phyloP scores from a whole-genome alignment of 371 early-diverging fungal genomes.

The Batkoa obscura region DNA sequence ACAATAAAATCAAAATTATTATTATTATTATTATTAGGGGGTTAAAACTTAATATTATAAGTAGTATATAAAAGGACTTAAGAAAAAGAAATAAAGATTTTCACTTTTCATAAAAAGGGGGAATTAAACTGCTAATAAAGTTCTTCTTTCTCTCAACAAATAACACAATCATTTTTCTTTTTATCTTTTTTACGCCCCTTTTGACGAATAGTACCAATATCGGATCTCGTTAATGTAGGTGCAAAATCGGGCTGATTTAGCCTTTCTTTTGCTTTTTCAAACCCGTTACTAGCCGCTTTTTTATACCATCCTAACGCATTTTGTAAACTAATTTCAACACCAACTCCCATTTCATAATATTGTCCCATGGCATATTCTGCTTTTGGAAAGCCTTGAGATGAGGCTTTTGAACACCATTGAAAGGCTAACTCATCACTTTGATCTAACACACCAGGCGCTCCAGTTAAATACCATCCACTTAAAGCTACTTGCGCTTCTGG shows the following conservation, averaged over 20 bases:
- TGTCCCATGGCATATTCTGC: constrained; percentile 92
- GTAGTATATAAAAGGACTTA: too few species aligned
- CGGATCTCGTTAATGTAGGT: not conserved
- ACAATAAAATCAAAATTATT: too few species aligned
- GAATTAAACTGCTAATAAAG: too few species aligned
- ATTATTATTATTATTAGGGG: too few species aligned
- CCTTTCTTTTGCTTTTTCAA: constrained; percentile 28
- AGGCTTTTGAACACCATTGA: constrained; percentile 70
- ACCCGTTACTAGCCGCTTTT: constrained; percentile 29
- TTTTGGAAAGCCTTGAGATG: constrained; percentile 56
- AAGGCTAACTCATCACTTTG: constrained; percentile 78
- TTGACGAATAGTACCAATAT: not conserved
- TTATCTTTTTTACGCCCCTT: too few species aligned
- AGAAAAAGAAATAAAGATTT: too few species aligned
- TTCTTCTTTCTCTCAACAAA: too few species aligned
- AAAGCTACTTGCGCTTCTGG: constrained; percentile 84
- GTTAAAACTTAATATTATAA: too few species aligned
- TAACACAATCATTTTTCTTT: too few species aligned
- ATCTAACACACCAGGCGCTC: constrained; percentile 42
- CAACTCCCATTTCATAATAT: constrained; percentile 76
- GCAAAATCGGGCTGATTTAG: constrained; percentile 10
- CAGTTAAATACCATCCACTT: constrained; percentile 91
- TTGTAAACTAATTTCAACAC: constrained; percentile 34
- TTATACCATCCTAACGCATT: constrained; percentile 64
- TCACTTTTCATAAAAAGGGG: too few species aligned